Evolutionary conservation across 2,329 filamentous ascomycete species (phyloP), one percentile per base, ranked within the genome.

Genomic region (Aspergillus udagawae): DNA sequence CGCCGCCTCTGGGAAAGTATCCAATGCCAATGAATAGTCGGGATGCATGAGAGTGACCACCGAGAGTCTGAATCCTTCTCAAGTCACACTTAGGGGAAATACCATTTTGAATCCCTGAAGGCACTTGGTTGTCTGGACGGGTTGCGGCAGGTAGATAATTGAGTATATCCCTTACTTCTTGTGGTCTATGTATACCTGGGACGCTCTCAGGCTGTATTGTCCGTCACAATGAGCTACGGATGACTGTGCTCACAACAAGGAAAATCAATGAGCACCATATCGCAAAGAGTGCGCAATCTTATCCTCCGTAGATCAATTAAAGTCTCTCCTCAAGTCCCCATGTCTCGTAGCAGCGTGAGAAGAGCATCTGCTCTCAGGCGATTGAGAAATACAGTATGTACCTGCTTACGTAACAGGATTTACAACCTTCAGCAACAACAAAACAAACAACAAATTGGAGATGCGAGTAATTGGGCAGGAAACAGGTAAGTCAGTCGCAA

Each of bases 401-500:
- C 17, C 23, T n/a, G 57, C 53, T 56, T 59, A 56, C 21, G 21
- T 56, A 59, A 53, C 20, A 25, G 2, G 47, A 59, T 53, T 47
- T 55, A 51, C 57, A 49, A 47, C 12, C 8, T 25, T n/a, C 44
- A 45, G 25, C 47, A 56, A 47, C 50, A 59, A 59, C 41, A 35
- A 45, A 49, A 49, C 32, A 44, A 45, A 49, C 32, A 44, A 45
- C 20, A 25, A 42, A 25, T 25, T 45, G 23, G 49, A 32, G 38
- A 50, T n/a, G 12, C 50, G 27, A 8, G 45, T 38, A 28, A 45
- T 29, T 49, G 41, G 41, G 20, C 41, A 20, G n/a, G 10, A 44
- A 21, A 21, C n/a, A 44, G 10, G 41, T 38, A 38, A 38, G 32
- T 17, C 32, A 17, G 32, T 17, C 14, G 6, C 32, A 44, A 44